These are phyloP conservation scores for Xanthoconium separans DNA, from an alignment of 1,284 basidiomycete genomes.

Conservation along the genomic window DNA sequence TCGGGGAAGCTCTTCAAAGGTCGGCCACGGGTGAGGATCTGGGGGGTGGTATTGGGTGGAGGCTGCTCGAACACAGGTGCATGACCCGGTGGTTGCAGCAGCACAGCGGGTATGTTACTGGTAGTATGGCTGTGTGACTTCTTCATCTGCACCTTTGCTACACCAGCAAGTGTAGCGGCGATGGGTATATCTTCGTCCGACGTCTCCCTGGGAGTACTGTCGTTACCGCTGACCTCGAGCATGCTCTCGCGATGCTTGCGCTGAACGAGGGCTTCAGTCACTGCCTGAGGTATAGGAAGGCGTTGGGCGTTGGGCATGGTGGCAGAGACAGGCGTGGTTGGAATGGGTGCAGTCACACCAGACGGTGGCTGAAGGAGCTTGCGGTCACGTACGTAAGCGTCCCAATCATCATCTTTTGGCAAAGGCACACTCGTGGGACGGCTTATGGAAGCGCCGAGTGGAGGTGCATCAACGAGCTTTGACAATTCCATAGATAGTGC, in stretches of 20 bases:
- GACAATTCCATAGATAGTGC: constrained; percentile 68
- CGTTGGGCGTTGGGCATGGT: constrained; percentile 37
- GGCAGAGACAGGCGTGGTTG: constrained; percentile 50
- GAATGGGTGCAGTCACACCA: constrained; percentile 71
- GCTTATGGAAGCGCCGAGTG: constrained; percentile 52
- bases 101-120: constrained; percentile 42
- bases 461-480: constrained; percentile 42
- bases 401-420: constrained; percentile 65
- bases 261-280: constrained; percentile 66
- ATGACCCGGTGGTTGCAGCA: constrained; percentile 63
- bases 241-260: constrained; percentile 66
- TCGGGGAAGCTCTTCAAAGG: constrained; percentile 28
- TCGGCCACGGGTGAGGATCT: constrained; percentile 65
- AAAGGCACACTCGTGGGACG: constrained; percentile 72
- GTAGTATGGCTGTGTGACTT: constrained; percentile 38
- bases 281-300: constrained; percentile 62
- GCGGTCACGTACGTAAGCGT: constrained; percentile 74
- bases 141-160: constrained; percentile 26
- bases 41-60: constrained; percentile 35
- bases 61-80: constrained; percentile 30
- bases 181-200: constrained; percentile 55
- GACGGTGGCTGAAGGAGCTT: constrained; percentile 80
- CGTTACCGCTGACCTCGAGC: constrained; percentile 39
- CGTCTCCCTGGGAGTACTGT: constrained; percentile 36
- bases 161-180: constrained; percentile 35